Evolutionary conservation across 2,329 filamentous ascomycete genomes (phyloP), one percentile per base, ranked within the genome.

Genomic region (Akanthomyces uredinophilus): DNA sequence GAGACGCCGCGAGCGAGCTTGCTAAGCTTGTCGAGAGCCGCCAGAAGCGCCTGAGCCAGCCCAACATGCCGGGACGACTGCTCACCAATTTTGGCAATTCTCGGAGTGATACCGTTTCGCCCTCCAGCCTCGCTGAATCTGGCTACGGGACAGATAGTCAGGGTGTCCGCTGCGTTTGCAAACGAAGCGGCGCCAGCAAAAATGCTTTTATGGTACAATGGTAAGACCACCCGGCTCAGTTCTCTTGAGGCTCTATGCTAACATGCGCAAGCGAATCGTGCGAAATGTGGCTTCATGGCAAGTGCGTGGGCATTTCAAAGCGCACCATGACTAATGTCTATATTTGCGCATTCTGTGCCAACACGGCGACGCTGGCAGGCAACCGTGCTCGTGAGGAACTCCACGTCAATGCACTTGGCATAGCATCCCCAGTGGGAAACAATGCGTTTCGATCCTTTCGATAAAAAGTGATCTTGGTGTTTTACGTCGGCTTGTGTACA

Each of bases 271-370:
- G 85, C 68, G 82, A 87, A 73, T 85, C 83, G 27, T 88, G 86
- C 69, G 85, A 87, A 68, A 82, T 86, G 76, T 86, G 82, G 79
- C 80, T 87, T 35, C 86, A 88, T 69, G 84, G 83, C n/a, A 78
- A 78, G 62, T 88, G 86, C 69, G 78, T 87, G 67, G 84, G 85
- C 64, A 82, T 87, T 65, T 82, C 80, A 51, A 79, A 79, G 53
- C 78, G 81, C 62, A 80, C 79, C n/a, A 78, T 84, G 66, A 83
- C 85, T 5, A 77, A 79, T 14, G 82, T 88, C 5, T 88, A 87
- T 66, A 83, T 88, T 41, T 88, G 86, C 69, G 79, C 82, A 1
- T 88, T 84, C 64, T 88, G 86, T 68, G 82, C 82, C 22, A 81
- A 86, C 65, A 86, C 84, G 10, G 81, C 84, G 1, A 83, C 80